These are phyloP conservation scores for Eutrema japonicum DNA, from an alignment of 345 rosid species.

Conservation along the genomic window DNA sequence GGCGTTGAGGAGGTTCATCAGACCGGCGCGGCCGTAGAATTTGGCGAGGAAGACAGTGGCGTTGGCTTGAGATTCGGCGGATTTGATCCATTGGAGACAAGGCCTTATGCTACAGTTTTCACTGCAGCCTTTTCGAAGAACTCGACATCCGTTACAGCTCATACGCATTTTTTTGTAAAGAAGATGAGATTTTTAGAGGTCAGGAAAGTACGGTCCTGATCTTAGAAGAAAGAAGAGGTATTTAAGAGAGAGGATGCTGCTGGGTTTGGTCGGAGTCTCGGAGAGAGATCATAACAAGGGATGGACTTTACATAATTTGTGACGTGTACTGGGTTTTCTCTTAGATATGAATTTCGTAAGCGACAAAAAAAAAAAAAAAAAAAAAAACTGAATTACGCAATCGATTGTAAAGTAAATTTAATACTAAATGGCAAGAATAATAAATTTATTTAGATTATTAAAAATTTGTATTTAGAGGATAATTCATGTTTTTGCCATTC, in stretches of 20 bases:
- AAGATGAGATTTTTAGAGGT: slow-evolving; percentile 10
- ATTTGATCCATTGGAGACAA: slow-evolving; percentile 95
- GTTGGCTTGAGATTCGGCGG: slow-evolving; percentile 87
- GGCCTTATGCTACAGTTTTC: slow-evolving; percentile 91
- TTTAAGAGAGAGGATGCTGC: slow-evolving; percentile 23
- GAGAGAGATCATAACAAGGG: slow-evolving; percentile 20
- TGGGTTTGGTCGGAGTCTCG: slow-evolving; percentile 33
- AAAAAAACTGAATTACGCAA: background rate
- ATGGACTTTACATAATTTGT: slow-evolving; percentile 2
- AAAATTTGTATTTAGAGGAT: background rate
- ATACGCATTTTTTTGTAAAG: slow-evolving; percentile 60
- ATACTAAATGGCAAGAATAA: too few relatives aligned
- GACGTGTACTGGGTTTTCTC: slow-evolving; percentile 25
- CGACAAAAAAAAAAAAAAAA: background rate
- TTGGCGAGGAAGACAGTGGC: slow-evolving; percentile 98
- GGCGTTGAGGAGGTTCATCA: slow-evolving; percentile 94
- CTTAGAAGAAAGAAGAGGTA: slow-evolving; percentile 15
- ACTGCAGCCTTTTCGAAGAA: slow-evolving; percentile 93
- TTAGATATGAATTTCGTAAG: background rate
- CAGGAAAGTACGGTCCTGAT: slow-evolving; percentile 35
- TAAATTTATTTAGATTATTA: background rate
- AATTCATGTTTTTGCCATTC: too few relatives aligned
- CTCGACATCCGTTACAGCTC: slow-evolving; percentile 99
- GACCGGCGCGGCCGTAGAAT: slow-evolving; percentile 96
- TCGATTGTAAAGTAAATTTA: background rate